phyloP scores from a whole-genome alignment of 495 filamentous ascomycete genomes.

The Penicillium pulvis region DNA sequence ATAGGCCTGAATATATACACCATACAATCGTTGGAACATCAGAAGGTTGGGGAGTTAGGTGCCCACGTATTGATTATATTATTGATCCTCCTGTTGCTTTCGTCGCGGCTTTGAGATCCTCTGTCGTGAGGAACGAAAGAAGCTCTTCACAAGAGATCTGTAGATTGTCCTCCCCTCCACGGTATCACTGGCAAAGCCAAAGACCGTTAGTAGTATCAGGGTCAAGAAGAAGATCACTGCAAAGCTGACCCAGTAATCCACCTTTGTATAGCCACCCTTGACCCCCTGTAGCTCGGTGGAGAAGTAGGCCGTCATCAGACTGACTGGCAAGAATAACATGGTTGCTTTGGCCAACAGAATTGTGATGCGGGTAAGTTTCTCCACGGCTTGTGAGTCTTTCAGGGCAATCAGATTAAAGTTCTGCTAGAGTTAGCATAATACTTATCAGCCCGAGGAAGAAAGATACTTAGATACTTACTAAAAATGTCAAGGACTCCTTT shows the following conservation, averaged over 20 bases:
- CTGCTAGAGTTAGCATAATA: conserved; percentile 36
- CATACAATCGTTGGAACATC: too few species aligned
- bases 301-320: conserved; percentile 84
- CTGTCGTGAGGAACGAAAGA: conserved; percentile 38
- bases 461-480: conserved; percentile 56
- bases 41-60: too few species aligned
- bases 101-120: conserved; percentile 13
- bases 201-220: conserved; percentile 54
- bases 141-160: conserved; percentile 41
- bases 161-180: conserved; percentile 56
- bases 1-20: too few species aligned
- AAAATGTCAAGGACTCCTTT: conserved; percentile 73
- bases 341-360: conserved; percentile 82
- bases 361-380: conserved; percentile 75
- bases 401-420: conserved; percentile 89
- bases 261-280: conserved; percentile 56
- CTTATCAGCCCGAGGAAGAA: neutral
- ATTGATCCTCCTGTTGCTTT: neutral
- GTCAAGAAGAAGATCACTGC: conserved; percentile 67
- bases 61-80: too few species aligned
- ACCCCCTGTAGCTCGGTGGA: conserved; percentile 66
- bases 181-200: conserved; percentile 50
- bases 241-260: conserved; percentile 74
- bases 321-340: conserved; percentile 83
- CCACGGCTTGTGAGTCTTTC: conserved; percentile 77